Base-by-base conservation (phyloP, 1,284 basidiomycete genomes). In the Ustilago loliicola region DNA sequence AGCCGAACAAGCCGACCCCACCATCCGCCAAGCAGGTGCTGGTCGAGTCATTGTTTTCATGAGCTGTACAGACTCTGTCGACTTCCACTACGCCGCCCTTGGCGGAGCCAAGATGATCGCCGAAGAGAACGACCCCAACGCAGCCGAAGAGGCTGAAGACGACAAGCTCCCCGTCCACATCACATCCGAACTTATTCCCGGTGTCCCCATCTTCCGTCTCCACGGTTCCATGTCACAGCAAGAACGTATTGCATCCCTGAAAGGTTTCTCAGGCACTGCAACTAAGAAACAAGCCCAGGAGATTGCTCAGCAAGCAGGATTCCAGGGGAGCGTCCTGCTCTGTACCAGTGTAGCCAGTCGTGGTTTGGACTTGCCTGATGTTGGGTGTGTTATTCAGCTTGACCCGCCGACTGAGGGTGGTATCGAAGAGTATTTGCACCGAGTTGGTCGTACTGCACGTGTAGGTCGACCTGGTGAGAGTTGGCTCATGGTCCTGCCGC, bases 341-440 rank as follows among this genome's bases (percentile, higher is more conserved):
- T 98, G 96, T 84, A 99, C 97, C 1, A 96, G 95, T 2, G 95
- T 99, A 64, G 97, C 96, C 0, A 95, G 96, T 34, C 94, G 97
- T 84, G 97, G 97, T 83, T 90, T 99, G n/a, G 97, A 99, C 88
- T 88, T 99, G 52, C 95, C 95, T 2, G 90, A 94, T n/a, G 95
- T 99, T 9, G 92, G 92, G 21, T 93, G 94, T 3, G 96, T 99
- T 64, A 89, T 99, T 36, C 97, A 99, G 85, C 96, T 96, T 85
- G 97, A 99, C 86, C 90, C 98, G 29, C 96, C 97, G 0, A 99
- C 97, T 0, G 97, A 99, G 88, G 94, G 95, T 17, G 96, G 97
- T 2, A 92, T 93, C 19, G 97, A 93, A 25, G 97, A 99, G 87
- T 99, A 99, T 83, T 92, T 99, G 6, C 97, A 99, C 88, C 91